Evolutionary conservation across 1,139 yeast species (phyloP), one percentile per base, ranked within the genome.

Genomic region (Debaryomyces udenii): DNA sequence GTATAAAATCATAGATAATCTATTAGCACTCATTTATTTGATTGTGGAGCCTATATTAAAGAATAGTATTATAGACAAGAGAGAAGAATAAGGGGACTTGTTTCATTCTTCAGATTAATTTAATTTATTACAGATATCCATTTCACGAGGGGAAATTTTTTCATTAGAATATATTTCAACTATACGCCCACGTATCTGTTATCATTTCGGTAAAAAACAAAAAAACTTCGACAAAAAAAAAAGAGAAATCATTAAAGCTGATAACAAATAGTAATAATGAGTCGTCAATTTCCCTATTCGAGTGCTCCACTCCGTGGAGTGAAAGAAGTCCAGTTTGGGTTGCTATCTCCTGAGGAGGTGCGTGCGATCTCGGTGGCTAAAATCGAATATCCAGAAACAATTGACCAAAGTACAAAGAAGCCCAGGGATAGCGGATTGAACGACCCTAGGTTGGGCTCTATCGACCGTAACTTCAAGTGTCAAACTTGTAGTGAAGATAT

Each of bases 401-500:
- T 93, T 96, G 99, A 94, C 65, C 98, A 91, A 67, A 81, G 96
- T 28, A 90, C 96, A 45, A 87, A 86, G 61, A 84, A 88, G 51
- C 98, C 98, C 36, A 83, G 97, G 62, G 91, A 90, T 52, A 98
- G 97, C 46, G 99, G 99, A 47, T 75, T 94, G 51, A 91, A 91
- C 61, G 99, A 94, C 62, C 98, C 99, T 44, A 83, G 98, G 56
- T 75, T 94, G 49, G 99, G 99, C 40, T 88, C 98, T 9, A 93
- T 93, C 54, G 99, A 94, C 67, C 83, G 99, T 64, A 91, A 90
- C 63, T 87, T 86, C 76, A 88, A 89, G 70, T 93, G 99, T 76
- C 98, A 91, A 73, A 93, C 99, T 26, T 93, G 99, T 76, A 96
- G 96, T 57, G 99, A 93, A 66, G 96, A 94, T 58, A 93, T 93